phyloP scores from a whole-genome alignment of 495 filamentous ascomycete species.

The Podospora sp. region DNA sequence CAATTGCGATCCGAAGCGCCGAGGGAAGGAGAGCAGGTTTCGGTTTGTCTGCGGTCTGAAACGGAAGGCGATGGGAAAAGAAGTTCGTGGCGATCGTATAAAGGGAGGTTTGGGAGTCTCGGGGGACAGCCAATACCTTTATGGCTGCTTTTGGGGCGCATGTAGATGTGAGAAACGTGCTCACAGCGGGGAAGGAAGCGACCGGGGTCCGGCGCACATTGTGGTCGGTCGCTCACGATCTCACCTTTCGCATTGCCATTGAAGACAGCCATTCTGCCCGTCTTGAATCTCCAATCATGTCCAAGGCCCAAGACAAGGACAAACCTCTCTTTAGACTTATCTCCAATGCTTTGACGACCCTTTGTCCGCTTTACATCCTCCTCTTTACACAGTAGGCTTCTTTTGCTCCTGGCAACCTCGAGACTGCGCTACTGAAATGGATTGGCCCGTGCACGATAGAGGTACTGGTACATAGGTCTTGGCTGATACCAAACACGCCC shows the following conservation, averaged over 20 bases:
- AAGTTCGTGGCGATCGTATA: neutral
- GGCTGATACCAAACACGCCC: constrained; percentile 20
- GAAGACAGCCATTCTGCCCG: neutral
- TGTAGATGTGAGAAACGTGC: constrained; percentile 28
- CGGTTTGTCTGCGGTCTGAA: constrained; percentile 12
- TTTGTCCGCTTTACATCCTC: too few species aligned
- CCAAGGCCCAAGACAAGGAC: too few species aligned
- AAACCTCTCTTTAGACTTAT: too few species aligned
- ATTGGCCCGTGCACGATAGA: neutral
- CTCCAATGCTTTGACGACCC: too few species aligned
- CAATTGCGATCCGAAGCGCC: neutral
- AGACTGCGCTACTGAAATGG: neutral
- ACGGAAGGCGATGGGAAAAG: neutral
- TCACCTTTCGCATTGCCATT: neutral
- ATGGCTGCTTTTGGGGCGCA: constrained; percentile 4
- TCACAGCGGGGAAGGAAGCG: constrained; percentile 20
- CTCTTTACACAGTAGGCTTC: too few species aligned
- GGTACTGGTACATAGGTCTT: constrained; percentile 15
- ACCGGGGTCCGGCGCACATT: neutral
- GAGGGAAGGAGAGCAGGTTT: constrained; percentile 9
- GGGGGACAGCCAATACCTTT: neutral
- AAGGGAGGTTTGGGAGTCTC: neutral
- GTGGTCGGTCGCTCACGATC: neutral
- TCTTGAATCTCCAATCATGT: too few species aligned
- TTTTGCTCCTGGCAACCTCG: too few species aligned